A percentile compares a stretch with the other conserved stretches of the same genome.
Evolutionary conservation across 148 eudicot genomes (phyloP).

Genomic region (Vaccinium macrocarpon): DNA sequence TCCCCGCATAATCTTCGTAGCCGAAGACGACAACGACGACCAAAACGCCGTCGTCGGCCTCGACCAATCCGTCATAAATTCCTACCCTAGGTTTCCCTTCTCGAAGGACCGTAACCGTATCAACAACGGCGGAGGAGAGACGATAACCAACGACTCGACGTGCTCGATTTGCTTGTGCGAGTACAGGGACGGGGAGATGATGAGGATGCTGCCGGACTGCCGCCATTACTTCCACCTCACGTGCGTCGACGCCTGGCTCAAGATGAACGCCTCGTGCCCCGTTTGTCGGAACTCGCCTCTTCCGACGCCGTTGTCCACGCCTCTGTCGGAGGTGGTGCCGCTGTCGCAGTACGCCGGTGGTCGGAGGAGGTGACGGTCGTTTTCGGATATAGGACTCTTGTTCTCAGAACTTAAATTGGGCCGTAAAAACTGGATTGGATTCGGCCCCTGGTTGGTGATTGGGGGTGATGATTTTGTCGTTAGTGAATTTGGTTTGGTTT

Average conservation of each 20-base stretch:
- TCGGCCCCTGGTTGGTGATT: not conserved
- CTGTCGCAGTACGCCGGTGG: conserved; percentile 75
- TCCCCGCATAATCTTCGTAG: conserved; percentile 74
- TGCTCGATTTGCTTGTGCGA: conserved; percentile 88
- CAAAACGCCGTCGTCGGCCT: conserved; percentile 61
- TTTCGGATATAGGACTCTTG: not conserved
- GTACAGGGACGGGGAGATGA: conserved; percentile 73
- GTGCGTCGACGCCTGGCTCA: conserved; percentile 86
- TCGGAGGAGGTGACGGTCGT: conserved; percentile 45
- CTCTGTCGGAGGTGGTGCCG: conserved; percentile 83
- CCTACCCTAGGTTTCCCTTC: conserved; percentile 72
- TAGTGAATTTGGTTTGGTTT: not conserved
- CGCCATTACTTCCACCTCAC: conserved; percentile 60
- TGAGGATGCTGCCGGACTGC: conserved; percentile 90
- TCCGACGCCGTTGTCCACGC: conserved; percentile 88
- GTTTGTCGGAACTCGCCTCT: conserved; percentile 87
- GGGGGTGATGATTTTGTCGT: not conserved
- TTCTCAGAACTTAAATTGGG: not conserved
- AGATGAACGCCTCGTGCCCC: conserved; percentile 77
- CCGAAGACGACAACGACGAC: conserved; percentile 48
- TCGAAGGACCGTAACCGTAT: conserved; percentile 14
- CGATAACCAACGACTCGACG: conserved; percentile 17
- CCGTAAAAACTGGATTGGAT: not conserved
- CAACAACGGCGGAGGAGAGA: not conserved
- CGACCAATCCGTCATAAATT: conserved; percentile 57